phyloP scores from a whole-genome alignment of 495 filamentous ascomycete species.

The Symbiotaphrina buchneri region DNA sequence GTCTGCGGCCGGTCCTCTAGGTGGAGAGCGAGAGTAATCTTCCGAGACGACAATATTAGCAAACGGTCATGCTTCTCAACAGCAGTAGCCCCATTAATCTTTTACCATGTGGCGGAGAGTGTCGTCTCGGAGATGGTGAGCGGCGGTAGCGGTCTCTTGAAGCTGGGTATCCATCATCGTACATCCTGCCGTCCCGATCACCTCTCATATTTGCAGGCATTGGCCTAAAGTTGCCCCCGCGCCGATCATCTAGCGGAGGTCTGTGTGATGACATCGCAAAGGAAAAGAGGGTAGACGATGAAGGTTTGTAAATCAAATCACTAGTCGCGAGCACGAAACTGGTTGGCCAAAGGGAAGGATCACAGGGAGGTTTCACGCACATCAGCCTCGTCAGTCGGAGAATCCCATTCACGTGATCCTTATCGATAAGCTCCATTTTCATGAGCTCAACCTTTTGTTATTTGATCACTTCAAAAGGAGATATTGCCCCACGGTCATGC shows the following conservation, averaged over 20 bases:
- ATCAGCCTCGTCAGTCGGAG: too few species aligned
- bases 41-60: constrained; percentile 10
- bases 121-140: constrained; percentile 17
- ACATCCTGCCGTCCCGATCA: constrained; percentile 23
- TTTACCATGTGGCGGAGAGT: constrained; percentile 20
- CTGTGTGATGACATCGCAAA: too few species aligned
- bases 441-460: too few species aligned
- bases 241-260: constrained; percentile 4
- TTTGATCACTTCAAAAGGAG: too few species aligned
- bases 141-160: constrained; percentile 9
- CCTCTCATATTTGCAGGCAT: constrained; percentile 12
- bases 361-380: too few species aligned
- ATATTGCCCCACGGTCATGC: too few species aligned
- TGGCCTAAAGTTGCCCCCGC: constrained; percentile 6
- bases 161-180: constrained; percentile 22
- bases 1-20: constrained; percentile 7
- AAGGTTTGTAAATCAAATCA: too few species aligned
- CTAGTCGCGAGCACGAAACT: too few species aligned
- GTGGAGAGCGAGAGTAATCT: constrained; percentile 11
- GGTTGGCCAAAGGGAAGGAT: too few species aligned
- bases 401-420: too few species aligned
- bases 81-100: neutral
- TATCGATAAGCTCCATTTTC: too few species aligned
- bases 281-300: too few species aligned
- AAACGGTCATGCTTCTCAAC: constrained; percentile 6